phyloP scores from a whole-genome alignment of 1,139 yeast species.

The Nakaseomyces sp. region DNA sequence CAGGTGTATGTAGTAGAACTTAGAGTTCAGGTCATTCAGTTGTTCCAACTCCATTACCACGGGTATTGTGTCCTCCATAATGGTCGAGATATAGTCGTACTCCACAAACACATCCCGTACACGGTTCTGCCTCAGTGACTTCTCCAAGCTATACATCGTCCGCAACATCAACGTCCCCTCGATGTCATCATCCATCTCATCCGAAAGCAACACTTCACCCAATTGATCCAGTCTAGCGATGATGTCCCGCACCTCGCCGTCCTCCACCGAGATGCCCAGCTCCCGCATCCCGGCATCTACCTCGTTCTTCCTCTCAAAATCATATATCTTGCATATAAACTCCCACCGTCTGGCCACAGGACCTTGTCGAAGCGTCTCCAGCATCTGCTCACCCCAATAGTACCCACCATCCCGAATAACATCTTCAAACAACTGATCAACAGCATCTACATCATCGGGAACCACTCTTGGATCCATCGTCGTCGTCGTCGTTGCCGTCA shows the following conservation, averaged over 20 bases:
- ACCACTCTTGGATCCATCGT: constrained; percentile 5
- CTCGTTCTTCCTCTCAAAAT: background rate
- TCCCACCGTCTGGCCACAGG: constrained; percentile 12
- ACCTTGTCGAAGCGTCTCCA: constrained; percentile 8
- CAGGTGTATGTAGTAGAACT: constrained; percentile 11
- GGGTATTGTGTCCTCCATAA: constrained; percentile 6
- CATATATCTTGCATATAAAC: constrained; percentile 11
- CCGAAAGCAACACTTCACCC: background rate
- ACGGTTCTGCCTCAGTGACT: constrained; percentile 11
- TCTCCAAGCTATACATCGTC: constrained; percentile 12
- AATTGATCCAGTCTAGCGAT: constrained; percentile 2
- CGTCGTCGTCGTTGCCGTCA: background rate
- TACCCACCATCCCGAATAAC: constrained; percentile 10
- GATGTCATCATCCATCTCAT: background rate
- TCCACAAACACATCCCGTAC: constrained; percentile 10
- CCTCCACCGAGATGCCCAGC: background rate
- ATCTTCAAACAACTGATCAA: constrained; percentile 11
- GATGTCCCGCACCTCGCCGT: constrained; percentile 4
- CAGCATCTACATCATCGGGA: constrained; percentile 9
- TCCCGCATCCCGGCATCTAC: background rate
- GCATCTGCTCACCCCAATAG: constrained; percentile 10
- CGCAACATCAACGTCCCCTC: background rate
- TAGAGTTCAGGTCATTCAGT: background rate
- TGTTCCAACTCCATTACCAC: constrained; percentile 5
- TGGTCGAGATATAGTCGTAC: constrained; percentile 9